These are phyloP conservation scores for Camellia oleifera DNA, from an alignment of 179 eudicot genomes.

Conservation along the genomic window DNA sequence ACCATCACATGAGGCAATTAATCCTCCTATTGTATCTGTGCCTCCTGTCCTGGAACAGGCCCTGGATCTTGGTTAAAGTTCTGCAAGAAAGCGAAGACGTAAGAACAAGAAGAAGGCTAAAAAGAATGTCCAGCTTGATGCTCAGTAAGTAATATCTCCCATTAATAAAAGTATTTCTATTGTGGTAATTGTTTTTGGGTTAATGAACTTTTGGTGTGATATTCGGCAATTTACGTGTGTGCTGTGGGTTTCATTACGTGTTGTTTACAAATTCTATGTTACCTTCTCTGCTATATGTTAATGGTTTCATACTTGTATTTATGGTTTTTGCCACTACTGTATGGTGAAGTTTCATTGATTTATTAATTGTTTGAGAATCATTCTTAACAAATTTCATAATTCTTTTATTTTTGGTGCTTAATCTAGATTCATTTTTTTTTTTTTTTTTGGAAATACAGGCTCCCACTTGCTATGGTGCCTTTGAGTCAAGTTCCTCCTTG, in stretches of 20 bases:
- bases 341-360: not conserved
- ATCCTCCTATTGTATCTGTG: conserved; percentile 27
- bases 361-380: not conserved
- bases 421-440: not conserved
- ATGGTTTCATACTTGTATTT: not conserved
- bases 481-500: conserved; percentile 1
- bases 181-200: not conserved
- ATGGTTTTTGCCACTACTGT: not conserved
- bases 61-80: conserved; percentile 9
- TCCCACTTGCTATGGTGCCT: conserved; percentile 4
- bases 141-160: conserved; percentile 24
- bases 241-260: not conserved
- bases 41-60: conserved; percentile 23
- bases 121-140: conserved; percentile 26
- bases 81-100: conserved; percentile 24
- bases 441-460: not conserved
- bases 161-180: not conserved
- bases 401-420: not conserved
- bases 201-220: not conserved
- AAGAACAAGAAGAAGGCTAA: conserved; percentile 34
- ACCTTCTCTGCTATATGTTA: not conserved
- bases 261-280: not conserved
- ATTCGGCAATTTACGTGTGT: not conserved
- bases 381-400: not conserved
- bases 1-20: conserved; percentile 13